Evolutionary conservation across 2,329 filamentous ascomycete species (phyloP).

Genomic region (Coniochaeta sp.): DNA sequence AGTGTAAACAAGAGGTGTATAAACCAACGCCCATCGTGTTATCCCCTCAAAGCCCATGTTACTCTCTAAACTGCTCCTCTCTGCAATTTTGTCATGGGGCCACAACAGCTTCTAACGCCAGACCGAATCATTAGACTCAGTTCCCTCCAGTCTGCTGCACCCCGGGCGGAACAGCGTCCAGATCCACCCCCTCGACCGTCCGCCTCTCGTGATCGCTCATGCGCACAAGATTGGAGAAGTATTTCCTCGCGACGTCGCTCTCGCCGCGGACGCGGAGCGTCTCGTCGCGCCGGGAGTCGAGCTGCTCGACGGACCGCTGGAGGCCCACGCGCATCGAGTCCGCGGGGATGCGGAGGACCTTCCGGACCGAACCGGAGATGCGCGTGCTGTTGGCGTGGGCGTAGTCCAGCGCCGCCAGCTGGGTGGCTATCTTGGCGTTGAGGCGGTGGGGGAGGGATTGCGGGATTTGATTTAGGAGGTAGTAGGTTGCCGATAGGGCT

Average conservation of each 20-base stretch:
- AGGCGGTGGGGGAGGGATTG: constrained; percentile 81
- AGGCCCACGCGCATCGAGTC: constrained; percentile 79
- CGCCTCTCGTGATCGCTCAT: constrained; percentile 48
- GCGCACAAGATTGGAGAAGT: constrained; percentile 79
- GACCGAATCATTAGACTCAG: background rate
- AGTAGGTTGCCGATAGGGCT: constrained; percentile 71
- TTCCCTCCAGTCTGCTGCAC: background rate
- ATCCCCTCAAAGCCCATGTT: background rate
- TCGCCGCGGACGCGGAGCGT: constrained; percentile 75
- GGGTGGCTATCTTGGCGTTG: constrained; percentile 73
- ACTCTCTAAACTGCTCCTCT: background rate
- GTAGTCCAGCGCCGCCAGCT: constrained; percentile 80
- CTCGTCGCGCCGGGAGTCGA: constrained; percentile 71
- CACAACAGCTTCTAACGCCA: background rate
- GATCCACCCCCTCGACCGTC: constrained; percentile 44
- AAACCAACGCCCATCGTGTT: background rate
- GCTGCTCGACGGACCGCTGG: constrained; percentile 77
- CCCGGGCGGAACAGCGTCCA: constrained; percentile 41
- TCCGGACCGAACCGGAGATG: constrained; percentile 79
- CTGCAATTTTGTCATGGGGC: background rate
- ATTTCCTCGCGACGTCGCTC: constrained; percentile 81
- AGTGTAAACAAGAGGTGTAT: background rate
- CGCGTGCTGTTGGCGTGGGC: constrained; percentile 81
- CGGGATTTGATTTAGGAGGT: constrained; percentile 81
- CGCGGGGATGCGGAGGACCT: constrained; percentile 80